phyloP scores from a whole-genome alignment of 768 basidiomycete genomes.

The Auriscalpium vulgare region DNA sequence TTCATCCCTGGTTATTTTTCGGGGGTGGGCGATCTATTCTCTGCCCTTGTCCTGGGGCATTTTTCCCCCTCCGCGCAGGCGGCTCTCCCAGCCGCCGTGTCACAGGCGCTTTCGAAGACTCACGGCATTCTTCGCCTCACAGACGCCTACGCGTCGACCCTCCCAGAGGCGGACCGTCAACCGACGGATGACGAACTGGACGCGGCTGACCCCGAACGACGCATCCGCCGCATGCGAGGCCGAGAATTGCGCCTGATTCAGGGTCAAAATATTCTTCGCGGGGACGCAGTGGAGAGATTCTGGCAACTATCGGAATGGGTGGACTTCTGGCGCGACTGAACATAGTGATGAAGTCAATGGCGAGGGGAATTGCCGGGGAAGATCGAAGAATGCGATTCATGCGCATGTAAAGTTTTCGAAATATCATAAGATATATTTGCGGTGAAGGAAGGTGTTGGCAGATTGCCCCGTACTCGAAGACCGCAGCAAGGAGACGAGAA shows the following conservation, averaged over 20 bases:
- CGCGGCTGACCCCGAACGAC: slow-evolving; percentile 50
- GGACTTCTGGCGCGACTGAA: background rate
- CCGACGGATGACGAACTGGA: slow-evolving; percentile 79
- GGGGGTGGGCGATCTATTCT: slow-evolving; percentile 96
- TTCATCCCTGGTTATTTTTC: slow-evolving; percentile 88
- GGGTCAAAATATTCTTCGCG: slow-evolving; percentile 54
- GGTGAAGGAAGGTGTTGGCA: no score
- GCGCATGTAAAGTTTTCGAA: no score
- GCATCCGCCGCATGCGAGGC: slow-evolving; percentile 67
- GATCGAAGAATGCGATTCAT: no score
- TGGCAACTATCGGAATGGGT: background rate
- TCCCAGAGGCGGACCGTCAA: slow-evolving; percentile 52
- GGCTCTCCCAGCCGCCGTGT: slow-evolving; percentile 48
- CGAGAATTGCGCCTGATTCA: slow-evolving; percentile 82
- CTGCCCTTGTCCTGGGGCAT: slow-evolving; percentile 81
- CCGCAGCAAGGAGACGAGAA: no score
- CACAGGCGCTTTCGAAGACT: slow-evolving; percentile 65
- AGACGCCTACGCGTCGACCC: slow-evolving; percentile 40
- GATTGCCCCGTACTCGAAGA: no score
- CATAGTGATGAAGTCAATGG: no score
- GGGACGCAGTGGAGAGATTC: background rate
- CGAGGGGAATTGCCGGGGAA: no score
- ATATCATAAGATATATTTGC: no score
- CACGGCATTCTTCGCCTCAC: slow-evolving; percentile 66
- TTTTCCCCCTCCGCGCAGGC: slow-evolving; percentile 34